These are phyloP conservation scores for Xanthoceras sorbifolium DNA, from an alignment of 345 rosid genomes.

Conservation along the genomic window DNA sequence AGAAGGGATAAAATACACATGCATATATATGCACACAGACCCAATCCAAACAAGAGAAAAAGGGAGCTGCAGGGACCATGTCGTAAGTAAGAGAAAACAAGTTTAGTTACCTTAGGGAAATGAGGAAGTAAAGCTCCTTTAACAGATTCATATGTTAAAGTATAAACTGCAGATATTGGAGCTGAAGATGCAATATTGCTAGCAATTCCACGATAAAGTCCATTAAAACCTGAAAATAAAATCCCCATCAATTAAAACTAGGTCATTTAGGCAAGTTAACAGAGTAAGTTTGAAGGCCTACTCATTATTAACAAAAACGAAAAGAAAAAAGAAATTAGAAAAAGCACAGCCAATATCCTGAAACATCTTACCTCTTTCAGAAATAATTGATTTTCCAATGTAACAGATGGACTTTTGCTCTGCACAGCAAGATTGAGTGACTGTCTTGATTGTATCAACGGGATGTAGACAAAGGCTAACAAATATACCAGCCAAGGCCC, in stretches of 20 bases:
- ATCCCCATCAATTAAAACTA: conserved; percentile 15
- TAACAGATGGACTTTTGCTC: conserved; percentile 63
- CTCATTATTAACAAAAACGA: not conserved
- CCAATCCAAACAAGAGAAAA: not conserved
- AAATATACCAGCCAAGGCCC: conserved; percentile 78
- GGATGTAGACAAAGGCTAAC: conserved; percentile 96
- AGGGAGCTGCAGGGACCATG: not conserved
- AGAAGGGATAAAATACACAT: not conserved
- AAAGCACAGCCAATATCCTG: conserved; percentile 3
- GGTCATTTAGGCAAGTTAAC: conserved; percentile 9
- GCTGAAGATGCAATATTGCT: conserved; percentile 90
- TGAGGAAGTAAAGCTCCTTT: conserved; percentile 81
- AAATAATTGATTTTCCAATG: conserved; percentile 74
- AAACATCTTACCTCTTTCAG: conserved; percentile 68
- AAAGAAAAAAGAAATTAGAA: not conserved
- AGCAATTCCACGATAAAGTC: conserved; percentile 83
- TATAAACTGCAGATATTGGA: conserved; percentile 89
- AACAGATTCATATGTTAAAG: conserved; percentile 84
- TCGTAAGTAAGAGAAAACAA: conserved; percentile 13
- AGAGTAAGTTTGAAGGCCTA: conserved; percentile 1
- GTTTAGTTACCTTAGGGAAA: conserved; percentile 59
- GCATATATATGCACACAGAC: conserved; percentile 4
- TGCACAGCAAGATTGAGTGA: conserved; percentile 65
- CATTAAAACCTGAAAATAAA: conserved; percentile 59
- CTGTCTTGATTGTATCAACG: conserved; percentile 85